These are phyloP conservation scores for Cyberlindnera saturnus DNA, from an alignment of 805 yeast genomes.

Conservation along the genomic window DNA sequence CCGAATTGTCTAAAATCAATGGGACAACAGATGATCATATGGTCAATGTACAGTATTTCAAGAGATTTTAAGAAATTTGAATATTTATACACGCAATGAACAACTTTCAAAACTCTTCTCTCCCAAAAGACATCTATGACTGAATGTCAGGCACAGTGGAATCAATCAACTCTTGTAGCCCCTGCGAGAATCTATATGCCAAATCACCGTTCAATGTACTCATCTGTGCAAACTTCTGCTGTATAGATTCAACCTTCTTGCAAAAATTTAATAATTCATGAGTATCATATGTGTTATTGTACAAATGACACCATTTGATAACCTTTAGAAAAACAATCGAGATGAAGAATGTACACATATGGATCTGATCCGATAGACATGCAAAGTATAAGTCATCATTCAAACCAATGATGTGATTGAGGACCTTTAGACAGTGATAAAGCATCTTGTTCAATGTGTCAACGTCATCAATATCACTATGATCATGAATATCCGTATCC, in stretches of 20 bases:
- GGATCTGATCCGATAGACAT: slow-evolving; percentile 66
- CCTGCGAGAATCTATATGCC: slow-evolving; percentile 15
- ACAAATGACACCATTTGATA: slow-evolving; percentile 19
- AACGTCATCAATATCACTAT: slow-evolving; percentile 14
- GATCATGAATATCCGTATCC: slow-evolving; percentile 10
- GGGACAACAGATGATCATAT: no score
- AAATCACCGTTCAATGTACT: slow-evolving; percentile 16
- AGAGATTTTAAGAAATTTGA: no score
- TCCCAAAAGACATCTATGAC: not conserved
- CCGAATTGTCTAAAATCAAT: no score
- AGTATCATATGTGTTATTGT: slow-evolving; percentile 15
- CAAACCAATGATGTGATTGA: slow-evolving; percentile 23
- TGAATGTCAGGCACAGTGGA: slow-evolving; percentile 8
- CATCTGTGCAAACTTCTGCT: slow-evolving; percentile 12
- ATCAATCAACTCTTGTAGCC: slow-evolving; percentile 15
- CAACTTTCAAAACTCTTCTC: no score
- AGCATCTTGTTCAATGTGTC: slow-evolving; percentile 20
- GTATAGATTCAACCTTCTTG: slow-evolving; percentile 15
- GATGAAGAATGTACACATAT: slow-evolving; percentile 29
- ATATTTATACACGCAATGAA: no score
- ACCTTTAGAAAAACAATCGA: slow-evolving; percentile 20
- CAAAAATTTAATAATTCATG: slow-evolving; percentile 15
- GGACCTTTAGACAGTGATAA: slow-evolving; percentile 20
- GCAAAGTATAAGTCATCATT: slow-evolving; percentile 51
- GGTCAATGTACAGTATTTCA: no score